Evolutionary conservation across 495 filamentous ascomycete species (phyloP).

Genomic region (Penicillium argentinense): DNA sequence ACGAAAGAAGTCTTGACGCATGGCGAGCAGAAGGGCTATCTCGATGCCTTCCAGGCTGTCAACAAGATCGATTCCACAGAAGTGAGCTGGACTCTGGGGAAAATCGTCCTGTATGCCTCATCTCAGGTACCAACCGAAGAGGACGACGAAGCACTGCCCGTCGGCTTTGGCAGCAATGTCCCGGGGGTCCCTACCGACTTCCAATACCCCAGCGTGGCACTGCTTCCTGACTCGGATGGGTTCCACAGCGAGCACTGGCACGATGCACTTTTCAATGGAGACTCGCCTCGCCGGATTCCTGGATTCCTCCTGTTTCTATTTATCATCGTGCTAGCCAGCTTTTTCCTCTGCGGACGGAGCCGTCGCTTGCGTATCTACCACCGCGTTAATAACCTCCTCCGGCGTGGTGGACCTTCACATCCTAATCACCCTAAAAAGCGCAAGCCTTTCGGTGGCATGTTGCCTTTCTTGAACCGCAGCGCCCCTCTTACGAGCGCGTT

Average conservation of each 20-base stretch:
- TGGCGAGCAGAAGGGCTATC: constrained; percentile 75
- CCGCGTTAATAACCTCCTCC: constrained; percentile 50
- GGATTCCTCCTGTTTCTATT: constrained; percentile 73
- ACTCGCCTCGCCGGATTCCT: constrained; percentile 64
- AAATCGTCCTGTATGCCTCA: constrained; percentile 96
- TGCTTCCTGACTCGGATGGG: constrained; percentile 38
- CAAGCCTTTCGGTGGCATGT: constrained; percentile 51
- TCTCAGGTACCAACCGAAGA: constrained; percentile 77
- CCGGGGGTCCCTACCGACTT: constrained; percentile 72
- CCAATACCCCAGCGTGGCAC: constrained; percentile 73
- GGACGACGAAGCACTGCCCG: constrained; percentile 60
- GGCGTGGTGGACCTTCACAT: constrained; percentile 52
- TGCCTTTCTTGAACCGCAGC: constrained; percentile 53
- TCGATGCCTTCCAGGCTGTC: constrained; percentile 88
- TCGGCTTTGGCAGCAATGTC: constrained; percentile 88
- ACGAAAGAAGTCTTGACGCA: constrained; percentile 71
- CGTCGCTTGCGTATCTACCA: constrained; percentile 65
- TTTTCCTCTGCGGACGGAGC: constrained; percentile 70
- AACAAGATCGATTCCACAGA: constrained; percentile 90
- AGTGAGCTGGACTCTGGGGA: constrained; percentile 97
- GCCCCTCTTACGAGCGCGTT: constrained; percentile 77
- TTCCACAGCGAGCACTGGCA: constrained; percentile 70
- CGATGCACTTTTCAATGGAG: constrained; percentile 62
- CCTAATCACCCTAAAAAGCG: constrained; percentile 53
- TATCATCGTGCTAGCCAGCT: constrained; percentile 63